Evolutionary conservation across 1,284 basidiomycete species (phyloP).

Genomic region (Phellopilus nigrolimitatus): DNA sequence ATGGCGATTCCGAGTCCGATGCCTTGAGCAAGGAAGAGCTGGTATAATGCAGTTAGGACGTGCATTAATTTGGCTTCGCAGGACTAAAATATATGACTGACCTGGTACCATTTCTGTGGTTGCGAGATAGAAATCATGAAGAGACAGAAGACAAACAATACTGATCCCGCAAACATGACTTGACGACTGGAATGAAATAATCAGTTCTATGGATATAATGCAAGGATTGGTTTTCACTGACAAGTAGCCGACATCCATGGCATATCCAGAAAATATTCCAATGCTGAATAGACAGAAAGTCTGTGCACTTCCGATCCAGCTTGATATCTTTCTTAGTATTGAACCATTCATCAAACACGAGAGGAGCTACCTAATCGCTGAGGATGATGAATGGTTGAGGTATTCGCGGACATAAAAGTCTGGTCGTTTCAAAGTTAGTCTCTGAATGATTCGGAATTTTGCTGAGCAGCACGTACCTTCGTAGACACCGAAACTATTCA

Average conservation of each 20-base stretch:
- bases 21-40: too few relatives aligned
- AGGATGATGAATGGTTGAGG: slow-evolving; percentile 8
- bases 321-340: background rate
- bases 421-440: background rate
- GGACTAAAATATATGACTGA: too few relatives aligned
- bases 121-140: too few relatives aligned
- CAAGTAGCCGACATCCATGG: slow-evolving; percentile 18
- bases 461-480: slow-evolving; percentile 8
- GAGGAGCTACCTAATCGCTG: slow-evolving; percentile 10
- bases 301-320: slow-evolving; percentile 19
- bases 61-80: too few relatives aligned
- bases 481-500: slow-evolving; percentile 18
- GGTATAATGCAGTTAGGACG: too few relatives aligned
- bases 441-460: background rate
- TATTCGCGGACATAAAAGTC: slow-evolving; percentile 18
- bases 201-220: background rate
- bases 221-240: background rate
- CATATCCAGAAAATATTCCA: slow-evolving; percentile 15
- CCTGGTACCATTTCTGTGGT: too few relatives aligned
- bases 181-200: slow-evolving; percentile 29
- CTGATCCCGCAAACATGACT: slow-evolving; percentile 35
- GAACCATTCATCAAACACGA: background rate
- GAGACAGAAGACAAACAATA: slow-evolving; percentile 36
- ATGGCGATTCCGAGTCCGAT: too few relatives aligned
- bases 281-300: slow-evolving; percentile 11